phyloP scores from a whole-genome alignment of 495 filamentous ascomycete species.

The Trypethelium eluteriae region DNA sequence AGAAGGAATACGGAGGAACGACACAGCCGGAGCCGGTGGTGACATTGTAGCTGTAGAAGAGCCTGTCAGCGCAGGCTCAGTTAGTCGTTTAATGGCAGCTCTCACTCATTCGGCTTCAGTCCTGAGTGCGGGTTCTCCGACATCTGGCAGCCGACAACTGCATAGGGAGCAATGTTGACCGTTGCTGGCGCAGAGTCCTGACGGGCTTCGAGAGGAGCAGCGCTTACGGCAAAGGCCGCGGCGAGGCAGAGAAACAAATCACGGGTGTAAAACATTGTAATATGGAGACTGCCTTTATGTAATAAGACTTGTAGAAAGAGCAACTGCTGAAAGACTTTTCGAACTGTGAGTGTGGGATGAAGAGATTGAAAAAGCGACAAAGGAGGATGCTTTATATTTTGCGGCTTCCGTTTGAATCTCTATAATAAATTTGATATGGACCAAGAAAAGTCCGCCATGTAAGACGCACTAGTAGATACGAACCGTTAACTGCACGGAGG shows the following conservation, averaged over 20 bases:
- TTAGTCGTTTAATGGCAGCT: not conserved
- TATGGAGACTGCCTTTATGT: not conserved
- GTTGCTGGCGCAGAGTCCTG: constrained; percentile 12
- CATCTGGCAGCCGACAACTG: constrained; percentile 9
- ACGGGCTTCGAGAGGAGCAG: constrained; percentile 8
- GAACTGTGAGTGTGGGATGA: constrained; percentile 1
- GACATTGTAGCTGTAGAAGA: constrained; percentile 10
- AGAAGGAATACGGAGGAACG: constrained; percentile 1
- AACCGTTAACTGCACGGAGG: constrained; percentile 1
- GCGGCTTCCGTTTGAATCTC: not conserved
- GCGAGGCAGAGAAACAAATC: constrained; percentile 4
- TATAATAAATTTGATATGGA: constrained; percentile 5
- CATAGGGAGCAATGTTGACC: constrained; percentile 11
- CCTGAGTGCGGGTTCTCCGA: constrained; percentile 11
- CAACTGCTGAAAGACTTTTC: not conserved
- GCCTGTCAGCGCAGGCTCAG: not conserved
- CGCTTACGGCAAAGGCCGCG: constrained; percentile 8
- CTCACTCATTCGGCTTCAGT: constrained; percentile 3
- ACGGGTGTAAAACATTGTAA: constrained; percentile 1
- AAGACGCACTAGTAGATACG: constrained; percentile 10
- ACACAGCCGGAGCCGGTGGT: constrained; percentile 9
- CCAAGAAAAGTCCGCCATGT: constrained; percentile 2
- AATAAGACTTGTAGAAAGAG: not conserved
- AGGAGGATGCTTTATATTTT: constrained; percentile 11
- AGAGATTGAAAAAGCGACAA: constrained; percentile 3